Conservation (phyloP, 176 grass and related monocot genomes). For the Phyllostachys edulis region DNA sequence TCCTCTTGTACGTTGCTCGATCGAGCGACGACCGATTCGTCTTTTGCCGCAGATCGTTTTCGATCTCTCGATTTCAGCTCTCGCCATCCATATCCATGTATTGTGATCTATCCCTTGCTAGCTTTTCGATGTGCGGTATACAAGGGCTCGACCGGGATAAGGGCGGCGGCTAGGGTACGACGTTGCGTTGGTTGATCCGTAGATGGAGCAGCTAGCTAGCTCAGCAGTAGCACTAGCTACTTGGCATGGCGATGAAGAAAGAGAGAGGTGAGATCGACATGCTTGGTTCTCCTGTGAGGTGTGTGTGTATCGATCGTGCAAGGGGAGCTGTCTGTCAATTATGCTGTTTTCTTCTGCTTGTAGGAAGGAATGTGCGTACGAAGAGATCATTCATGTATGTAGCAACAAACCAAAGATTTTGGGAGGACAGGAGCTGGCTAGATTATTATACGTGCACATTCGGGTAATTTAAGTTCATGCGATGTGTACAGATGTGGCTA, state of each 20-base stretch:
- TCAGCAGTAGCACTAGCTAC: background rate
- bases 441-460: background rate
- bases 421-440: background rate
- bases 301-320: too few species aligned
- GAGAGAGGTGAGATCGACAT: background rate
- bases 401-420: background rate
- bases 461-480: too few species aligned
- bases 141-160: constrained; percentile 28
- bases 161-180: background rate
- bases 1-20: background rate
- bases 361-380: background rate
- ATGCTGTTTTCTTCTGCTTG: background rate
- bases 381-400: constrained; percentile 15
- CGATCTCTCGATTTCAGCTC: background rate
- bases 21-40: background rate
- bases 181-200: background rate
- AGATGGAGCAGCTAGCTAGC: background rate
- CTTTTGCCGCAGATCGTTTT: constrained; percentile 8
- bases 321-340: too few species aligned
- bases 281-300: too few species aligned
- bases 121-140: constrained; percentile 27
- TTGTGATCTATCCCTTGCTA: background rate
- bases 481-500: background rate
- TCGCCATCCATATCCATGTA: background rate
- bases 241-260: background rate